Evolutionary conservation across 192 early-diverging fungal genomes (phyloP), one percentile per base, ranked within the genome.

Genomic region (Coemansia sp.): DNA sequence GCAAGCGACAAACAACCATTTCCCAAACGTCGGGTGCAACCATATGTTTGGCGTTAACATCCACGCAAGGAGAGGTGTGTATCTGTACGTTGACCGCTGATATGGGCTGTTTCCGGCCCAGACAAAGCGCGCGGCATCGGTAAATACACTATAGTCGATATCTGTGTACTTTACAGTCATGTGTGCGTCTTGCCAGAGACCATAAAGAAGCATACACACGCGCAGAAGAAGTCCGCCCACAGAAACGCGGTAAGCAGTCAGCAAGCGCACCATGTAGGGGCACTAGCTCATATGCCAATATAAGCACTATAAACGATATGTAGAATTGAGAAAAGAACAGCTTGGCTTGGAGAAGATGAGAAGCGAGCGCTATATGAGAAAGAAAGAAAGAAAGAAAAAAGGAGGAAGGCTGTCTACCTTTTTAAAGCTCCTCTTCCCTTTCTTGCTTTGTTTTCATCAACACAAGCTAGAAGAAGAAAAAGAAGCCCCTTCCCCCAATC

Each of bases 131-230:
- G 98, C 92, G 2, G 95, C 98, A 75, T 99, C 98, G 40, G 92
- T 91, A 64, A 98, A 98, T 42, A 99, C 98, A 26, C 85, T 80
- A 80, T 99, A 99, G 80, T 99, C 98, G 62, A 99, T 91, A 67
- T 99, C 98, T 4, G 98, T 99, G 76, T 95, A 99, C 62, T 97
- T 97, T n/a, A 99, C 92, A 21, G 89, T 86, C 60, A 93, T 87
- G 52, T 93, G 78, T 5, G 84, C 82, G 70, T 99, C 97, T 72
- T 98, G 95, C 87, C 88, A 91, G 62, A 91, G 84, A 6, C 95
- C 94, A 73, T 96, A 99, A 11, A 89, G 51, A 21, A 95, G 80
- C 63, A 97, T 75, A 40, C 76, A 64, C 1, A 87, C 58, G n/a
- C 92, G 90, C 47, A 95, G 51, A 15, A 87, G 60, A 57, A 84